Percentiles rank a stretch among this genome's conserved stretches.
Conservation (phyloP, 148 eudicot genomes). For the Arbutus unedo region DNA sequence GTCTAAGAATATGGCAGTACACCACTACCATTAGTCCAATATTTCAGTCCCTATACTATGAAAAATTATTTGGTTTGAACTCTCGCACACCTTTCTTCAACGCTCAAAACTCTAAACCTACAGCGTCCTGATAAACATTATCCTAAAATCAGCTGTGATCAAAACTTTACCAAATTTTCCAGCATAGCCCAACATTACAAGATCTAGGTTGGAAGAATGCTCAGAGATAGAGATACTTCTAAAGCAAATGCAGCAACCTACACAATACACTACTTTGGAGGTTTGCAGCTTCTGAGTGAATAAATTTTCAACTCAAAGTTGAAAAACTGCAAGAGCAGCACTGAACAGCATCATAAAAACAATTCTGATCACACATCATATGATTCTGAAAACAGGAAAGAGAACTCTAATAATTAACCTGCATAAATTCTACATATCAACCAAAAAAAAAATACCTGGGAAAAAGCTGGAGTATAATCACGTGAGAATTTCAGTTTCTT, state of each 20-base stretch:
- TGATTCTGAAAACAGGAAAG: not conserved
- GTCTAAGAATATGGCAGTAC: not conserved
- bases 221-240: not conserved
- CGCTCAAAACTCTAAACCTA: not conserved
- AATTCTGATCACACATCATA: not conserved
- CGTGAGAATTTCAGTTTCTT: conserved; percentile 58
- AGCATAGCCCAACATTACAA: not conserved
- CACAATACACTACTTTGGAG: not conserved
- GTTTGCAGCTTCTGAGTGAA: not conserved
- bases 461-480: conserved; percentile 60
- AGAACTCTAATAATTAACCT: conserved; percentile 30
- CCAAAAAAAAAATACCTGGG: conserved; percentile 45
- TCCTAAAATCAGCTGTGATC: not conserved
- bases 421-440: conserved; percentile 52
- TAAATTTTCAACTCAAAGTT: not conserved
- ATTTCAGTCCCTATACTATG: not conserved
- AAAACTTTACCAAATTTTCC: not conserved
- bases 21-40: not conserved
- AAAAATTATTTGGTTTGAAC: not conserved
- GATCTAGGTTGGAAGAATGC: not conserved
- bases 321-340: not conserved
- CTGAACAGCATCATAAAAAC: not conserved
- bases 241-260: not conserved
- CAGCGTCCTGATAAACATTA: not conserved
- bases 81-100: not conserved